A percentile compares a stretch with the other conserved stretches of the same genome.
phyloP scores from a whole-genome alignment of 495 filamentous ascomycete genomes.

The Tuber brumale region DNA sequence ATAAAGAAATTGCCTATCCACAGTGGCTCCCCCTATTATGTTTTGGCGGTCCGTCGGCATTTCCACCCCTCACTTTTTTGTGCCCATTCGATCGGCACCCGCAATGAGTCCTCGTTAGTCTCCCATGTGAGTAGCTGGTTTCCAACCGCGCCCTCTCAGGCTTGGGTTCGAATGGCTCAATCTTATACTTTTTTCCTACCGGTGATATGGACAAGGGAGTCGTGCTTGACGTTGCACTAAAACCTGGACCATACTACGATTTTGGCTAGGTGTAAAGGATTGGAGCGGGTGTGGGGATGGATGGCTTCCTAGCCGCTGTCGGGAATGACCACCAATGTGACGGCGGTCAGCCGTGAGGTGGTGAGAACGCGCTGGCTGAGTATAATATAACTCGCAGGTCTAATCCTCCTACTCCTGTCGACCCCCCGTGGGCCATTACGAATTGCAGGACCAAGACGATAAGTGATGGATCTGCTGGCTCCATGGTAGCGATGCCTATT shows the following conservation, averaged over 20 bases:
- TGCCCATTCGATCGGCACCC: background rate
- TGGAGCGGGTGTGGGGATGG: background rate
- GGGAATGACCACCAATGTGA: background rate
- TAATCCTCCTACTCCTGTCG: background rate
- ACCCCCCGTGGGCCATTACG: background rate
- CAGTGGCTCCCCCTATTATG: background rate
- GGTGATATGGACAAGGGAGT: background rate
- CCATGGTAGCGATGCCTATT: background rate
- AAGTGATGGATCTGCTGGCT: background rate
- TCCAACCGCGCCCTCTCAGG: background rate
- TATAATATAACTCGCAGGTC: background rate
- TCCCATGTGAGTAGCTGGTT: background rate
- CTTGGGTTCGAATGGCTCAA: background rate
- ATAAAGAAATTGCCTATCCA: background rate
- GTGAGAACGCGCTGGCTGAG: background rate
- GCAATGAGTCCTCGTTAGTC: background rate
- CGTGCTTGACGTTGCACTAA: background rate
- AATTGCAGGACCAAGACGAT: background rate
- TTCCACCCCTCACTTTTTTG: background rate
- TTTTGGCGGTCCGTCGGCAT: background rate
- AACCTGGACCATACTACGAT: background rate
- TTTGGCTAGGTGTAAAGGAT: background rate
- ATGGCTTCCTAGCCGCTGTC: background rate
- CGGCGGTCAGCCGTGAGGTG: background rate
- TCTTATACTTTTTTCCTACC: background rate